phyloP scores from a whole-genome alignment of 2,329 filamentous ascomycete species.

The Pseudogymnoascus sp. region DNA sequence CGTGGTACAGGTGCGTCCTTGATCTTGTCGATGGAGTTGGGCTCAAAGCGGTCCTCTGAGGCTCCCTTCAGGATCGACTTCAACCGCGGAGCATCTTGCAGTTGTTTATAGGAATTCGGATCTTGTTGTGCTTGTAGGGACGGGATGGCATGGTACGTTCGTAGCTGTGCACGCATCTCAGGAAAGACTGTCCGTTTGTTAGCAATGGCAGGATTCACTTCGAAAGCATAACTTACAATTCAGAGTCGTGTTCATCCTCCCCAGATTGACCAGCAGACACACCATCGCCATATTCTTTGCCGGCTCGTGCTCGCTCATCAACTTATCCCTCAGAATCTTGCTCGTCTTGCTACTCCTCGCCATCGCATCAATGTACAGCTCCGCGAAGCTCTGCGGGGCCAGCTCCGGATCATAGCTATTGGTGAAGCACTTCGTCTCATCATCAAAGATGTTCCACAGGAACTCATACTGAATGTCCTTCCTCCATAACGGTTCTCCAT shows the following conservation, averaged over 20 bases:
- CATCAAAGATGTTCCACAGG: conserved; percentile 70
- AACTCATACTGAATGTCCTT: conserved; percentile 88
- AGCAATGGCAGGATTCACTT: conserved; percentile 15
- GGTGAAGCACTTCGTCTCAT: conserved; percentile 71
- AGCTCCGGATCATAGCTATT: conserved; percentile 70
- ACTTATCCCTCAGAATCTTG: conserved; percentile 95
- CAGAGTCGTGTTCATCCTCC: conserved; percentile 96
- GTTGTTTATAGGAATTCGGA: conserved; percentile 91
- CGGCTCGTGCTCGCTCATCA: conserved; percentile 82
- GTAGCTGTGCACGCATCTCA: conserved; percentile 95
- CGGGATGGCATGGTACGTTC: conserved; percentile 96
- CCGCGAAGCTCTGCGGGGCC: conserved; percentile 74
- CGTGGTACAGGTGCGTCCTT: conserved; percentile 63
- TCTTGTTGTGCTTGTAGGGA: conserved; percentile 93
- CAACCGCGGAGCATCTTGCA: conserved; percentile 89
- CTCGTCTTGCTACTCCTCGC: conserved; percentile 97
- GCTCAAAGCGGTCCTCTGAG: conserved; percentile 79
- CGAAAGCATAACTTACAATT: conserved; percentile 61
- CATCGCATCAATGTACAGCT: conserved; percentile 98
- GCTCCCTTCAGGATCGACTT: conserved; percentile 98
- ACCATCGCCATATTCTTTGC: conserved; percentile 99
- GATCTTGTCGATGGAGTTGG: conserved; percentile 75
- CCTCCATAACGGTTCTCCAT: conserved; percentile 79
- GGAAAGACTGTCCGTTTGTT: conserved; percentile 68
- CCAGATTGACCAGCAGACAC: conserved; percentile 92